These are phyloP conservation scores for Thelonectria discophora DNA, from an alignment of 2,329 filamentous ascomycete genomes.

Conservation along the genomic window DNA sequence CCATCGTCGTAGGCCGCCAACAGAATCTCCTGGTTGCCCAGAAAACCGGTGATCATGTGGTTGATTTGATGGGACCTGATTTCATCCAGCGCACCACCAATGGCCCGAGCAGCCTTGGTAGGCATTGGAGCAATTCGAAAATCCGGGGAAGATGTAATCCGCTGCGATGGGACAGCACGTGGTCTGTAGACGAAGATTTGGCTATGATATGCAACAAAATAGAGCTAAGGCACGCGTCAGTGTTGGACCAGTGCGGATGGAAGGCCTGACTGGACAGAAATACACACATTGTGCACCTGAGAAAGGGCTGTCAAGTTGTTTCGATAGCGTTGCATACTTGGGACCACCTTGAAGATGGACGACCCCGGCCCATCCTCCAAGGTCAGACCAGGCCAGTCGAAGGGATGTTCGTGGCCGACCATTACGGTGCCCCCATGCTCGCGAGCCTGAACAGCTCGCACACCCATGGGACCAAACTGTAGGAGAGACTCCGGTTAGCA, in stretches of 20 bases:
- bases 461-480: slow-evolving; percentile 51
- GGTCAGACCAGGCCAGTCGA: slow-evolving; percentile 42
- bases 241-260: slow-evolving; percentile 1
- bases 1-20: slow-evolving; percentile 77
- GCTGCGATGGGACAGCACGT: slow-evolving; percentile 56
- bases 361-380: slow-evolving; percentile 36
- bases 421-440: slow-evolving; percentile 44
- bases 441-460: slow-evolving; percentile 46
- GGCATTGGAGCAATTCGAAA: slow-evolving; percentile 58
- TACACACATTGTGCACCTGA: slow-evolving; percentile 62
- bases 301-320: slow-evolving; percentile 68
- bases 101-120: slow-evolving; percentile 50
- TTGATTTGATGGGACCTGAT: slow-evolving; percentile 70
- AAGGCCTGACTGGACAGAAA: background rate
- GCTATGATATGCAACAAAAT: slow-evolving; percentile 67
- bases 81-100: slow-evolving; percentile 63
- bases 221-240: slow-evolving; percentile 55
- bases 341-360: slow-evolving; percentile 44
- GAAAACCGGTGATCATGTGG: slow-evolving; percentile 71
- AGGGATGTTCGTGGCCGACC: slow-evolving; percentile 39
- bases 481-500: slow-evolving; percentile 22
- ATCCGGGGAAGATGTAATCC: slow-evolving; percentile 58
- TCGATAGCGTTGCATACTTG: slow-evolving; percentile 52
- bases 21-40: slow-evolving; percentile 76
- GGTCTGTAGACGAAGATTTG: slow-evolving; percentile 66